Conservation (phyloP, 768 basidiomycete genomes). For the Guyanaporus albipodus region DNA sequence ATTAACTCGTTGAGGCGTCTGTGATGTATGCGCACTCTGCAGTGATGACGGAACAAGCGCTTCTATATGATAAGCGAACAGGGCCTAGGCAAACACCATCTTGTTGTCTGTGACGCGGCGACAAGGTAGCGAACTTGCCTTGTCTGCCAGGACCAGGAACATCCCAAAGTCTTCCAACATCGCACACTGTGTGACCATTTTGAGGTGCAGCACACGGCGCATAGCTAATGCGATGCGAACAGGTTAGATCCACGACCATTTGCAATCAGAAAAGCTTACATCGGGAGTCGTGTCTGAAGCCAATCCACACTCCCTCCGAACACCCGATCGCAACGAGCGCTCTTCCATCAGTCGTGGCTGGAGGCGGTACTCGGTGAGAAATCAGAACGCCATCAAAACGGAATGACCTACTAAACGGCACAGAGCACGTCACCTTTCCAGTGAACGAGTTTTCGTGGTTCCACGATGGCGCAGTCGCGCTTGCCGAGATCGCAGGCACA, state of each 20-base stretch:
- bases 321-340: conserved; percentile 91
- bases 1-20: conserved; percentile 87
- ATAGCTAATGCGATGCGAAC: conserved; percentile 52
- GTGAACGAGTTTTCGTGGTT: conserved; percentile 67
- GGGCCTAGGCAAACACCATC: conserved; percentile 42
- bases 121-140: conserved; percentile 40
- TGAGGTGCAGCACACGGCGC: conserved; percentile 89
- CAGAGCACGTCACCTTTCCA: conserved; percentile 91
- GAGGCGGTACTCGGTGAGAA: conserved; percentile 9
- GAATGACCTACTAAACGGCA: conserved; percentile 74
- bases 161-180: conserved; percentile 97
- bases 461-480: conserved; percentile 48
- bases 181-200: conserved; percentile 91
- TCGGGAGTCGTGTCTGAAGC: conserved; percentile 81
- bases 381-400: neutral
- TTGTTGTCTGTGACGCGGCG: neutral
- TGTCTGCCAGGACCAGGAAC: conserved; percentile 92
- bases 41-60: conserved; percentile 88
- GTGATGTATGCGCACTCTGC: conserved; percentile 59
- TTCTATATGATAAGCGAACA: conserved; percentile 95
- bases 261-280: conserved; percentile 42
- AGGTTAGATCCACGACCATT: conserved; percentile 3
- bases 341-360: conserved; percentile 80
- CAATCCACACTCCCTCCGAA: conserved; percentile 95
- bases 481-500: conserved; percentile 59